Conservation (phyloP, 805 yeast genomes). For the Lipomyces kockii region DNA sequence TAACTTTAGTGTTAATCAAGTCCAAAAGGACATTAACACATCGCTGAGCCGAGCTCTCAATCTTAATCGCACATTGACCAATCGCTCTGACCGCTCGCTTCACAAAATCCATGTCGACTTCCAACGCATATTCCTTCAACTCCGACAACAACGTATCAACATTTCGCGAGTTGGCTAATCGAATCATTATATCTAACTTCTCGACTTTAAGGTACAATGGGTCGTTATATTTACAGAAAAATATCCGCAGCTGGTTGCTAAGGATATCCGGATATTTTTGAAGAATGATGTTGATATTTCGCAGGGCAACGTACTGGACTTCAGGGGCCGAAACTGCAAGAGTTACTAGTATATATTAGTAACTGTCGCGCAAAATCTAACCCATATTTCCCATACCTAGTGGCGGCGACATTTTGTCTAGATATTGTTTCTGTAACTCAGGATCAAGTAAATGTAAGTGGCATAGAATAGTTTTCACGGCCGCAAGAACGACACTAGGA, state of each 20-base stretch:
- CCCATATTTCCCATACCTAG: slow-evolving; percentile 22
- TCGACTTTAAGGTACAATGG: slow-evolving; percentile 94
- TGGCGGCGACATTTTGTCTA: slow-evolving; percentile 43
- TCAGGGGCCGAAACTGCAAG: slow-evolving; percentile 88
- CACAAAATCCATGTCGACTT: slow-evolving; percentile 87
- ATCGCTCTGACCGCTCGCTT: slow-evolving; percentile 86
- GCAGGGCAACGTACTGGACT: slow-evolving; percentile 89
- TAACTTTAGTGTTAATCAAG: slow-evolving; percentile 66
- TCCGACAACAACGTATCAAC: slow-evolving; percentile 70
- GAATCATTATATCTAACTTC: slow-evolving; percentile 84
- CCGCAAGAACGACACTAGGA: slow-evolving; percentile 88
- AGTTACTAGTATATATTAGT: slow-evolving; percentile 64
- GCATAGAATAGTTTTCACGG: slow-evolving; percentile 77
- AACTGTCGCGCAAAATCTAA: background rate
- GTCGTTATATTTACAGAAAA: slow-evolving; percentile 87
- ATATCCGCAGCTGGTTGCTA: slow-evolving; percentile 80
- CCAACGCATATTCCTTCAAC: slow-evolving; percentile 77
- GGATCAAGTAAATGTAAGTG: slow-evolving; percentile 58
- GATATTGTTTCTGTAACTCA: slow-evolving; percentile 35
- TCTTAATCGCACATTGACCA: slow-evolving; percentile 85
- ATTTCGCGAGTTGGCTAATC: slow-evolving; percentile 70
- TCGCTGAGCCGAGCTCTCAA: slow-evolving; percentile 62
- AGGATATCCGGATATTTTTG: slow-evolving; percentile 85
- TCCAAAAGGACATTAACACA: slow-evolving; percentile 73
- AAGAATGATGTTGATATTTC: slow-evolving; percentile 85